phyloP scores from a whole-genome alignment of 257 asterid species.

The Plantago elongata region DNA sequence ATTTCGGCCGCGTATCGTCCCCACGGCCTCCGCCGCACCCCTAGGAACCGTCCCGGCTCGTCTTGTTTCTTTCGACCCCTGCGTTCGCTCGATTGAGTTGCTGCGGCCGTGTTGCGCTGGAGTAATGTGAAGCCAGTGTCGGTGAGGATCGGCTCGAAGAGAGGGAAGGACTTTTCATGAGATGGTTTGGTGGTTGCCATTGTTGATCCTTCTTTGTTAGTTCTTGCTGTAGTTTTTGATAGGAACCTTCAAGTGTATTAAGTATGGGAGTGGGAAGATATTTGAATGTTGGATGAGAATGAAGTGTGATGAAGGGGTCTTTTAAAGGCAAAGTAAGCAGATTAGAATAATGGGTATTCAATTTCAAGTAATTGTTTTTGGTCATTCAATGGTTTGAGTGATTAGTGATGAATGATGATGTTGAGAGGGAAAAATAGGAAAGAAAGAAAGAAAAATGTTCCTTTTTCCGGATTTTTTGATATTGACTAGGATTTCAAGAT shows the following conservation, averaged over 20 bases:
- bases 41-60: slow-evolving; percentile 86
- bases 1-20: slow-evolving; percentile 97
- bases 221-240: not conserved
- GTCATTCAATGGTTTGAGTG: slow-evolving; percentile 9
- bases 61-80: slow-evolving; percentile 72
- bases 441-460: slow-evolving; percentile 10
- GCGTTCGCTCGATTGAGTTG: slow-evolving; percentile 52
- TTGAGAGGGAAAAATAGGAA: slow-evolving; percentile 20
- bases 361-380: not conserved
- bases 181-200: slow-evolving; percentile 38
- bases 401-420: slow-evolving; percentile 17
- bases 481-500: slow-evolving; percentile 40
- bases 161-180: slow-evolving; percentile 41
- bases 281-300: slow-evolving; percentile 13
- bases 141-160: slow-evolving; percentile 76
- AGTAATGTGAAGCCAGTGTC: slow-evolving; percentile 69
- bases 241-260: not conserved
- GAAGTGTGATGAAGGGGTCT: slow-evolving; percentile 22
- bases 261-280: slow-evolving; percentile 1
- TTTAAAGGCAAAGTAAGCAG: slow-evolving; percentile 28
- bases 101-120: slow-evolving; percentile 76
- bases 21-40: slow-evolving; percentile 91
- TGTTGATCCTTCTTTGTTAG: not conserved
- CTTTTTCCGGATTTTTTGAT: slow-evolving; percentile 42
- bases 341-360: not conserved